phyloP scores from a whole-genome alignment of 257 asterid species.

The Petunia secreta region DNA sequence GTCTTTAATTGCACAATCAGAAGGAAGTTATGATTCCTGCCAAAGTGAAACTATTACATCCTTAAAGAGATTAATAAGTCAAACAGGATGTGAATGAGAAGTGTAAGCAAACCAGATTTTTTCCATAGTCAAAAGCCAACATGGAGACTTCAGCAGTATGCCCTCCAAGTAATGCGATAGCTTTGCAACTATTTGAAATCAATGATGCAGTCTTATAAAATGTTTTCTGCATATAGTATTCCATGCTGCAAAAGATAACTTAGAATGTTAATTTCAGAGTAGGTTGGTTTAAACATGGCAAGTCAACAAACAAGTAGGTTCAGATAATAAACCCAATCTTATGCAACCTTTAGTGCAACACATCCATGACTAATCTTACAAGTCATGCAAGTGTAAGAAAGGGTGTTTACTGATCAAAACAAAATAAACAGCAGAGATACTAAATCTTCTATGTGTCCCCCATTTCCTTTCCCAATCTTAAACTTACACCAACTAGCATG shows the following conservation, averaged over 20 bases:
- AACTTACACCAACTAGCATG: neutral
- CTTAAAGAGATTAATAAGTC: neutral
- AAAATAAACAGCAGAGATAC: neutral
- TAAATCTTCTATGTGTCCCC: neutral
- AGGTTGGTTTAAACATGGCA: neutral
- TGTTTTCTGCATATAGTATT: conserved; percentile 95
- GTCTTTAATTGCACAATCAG: conserved; percentile 10
- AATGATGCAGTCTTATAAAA: conserved; percentile 94
- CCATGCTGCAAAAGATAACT: conserved; percentile 72
- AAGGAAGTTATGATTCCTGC: neutral
- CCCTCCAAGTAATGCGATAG: conserved; percentile 92
- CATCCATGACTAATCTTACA: neutral
- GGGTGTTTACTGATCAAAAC: conserved; percentile 9
- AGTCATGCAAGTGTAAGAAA: neutral
- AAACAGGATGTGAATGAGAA: neutral
- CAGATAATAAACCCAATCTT: too few species aligned
- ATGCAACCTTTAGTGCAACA: neutral
- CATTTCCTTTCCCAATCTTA: neutral
- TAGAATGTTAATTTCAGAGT: neutral
- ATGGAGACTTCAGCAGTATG: conserved; percentile 85
- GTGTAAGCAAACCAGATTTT: conserved; percentile 71
- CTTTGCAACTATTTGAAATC: conserved; percentile 94
- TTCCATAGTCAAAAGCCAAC: conserved; percentile 91
- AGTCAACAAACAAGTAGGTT: neutral
- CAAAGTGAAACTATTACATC: conserved; percentile 3